These are phyloP conservation scores for Colletotrichum cereale DNA, from an alignment of 2,329 filamentous ascomycete genomes.

Conservation along the genomic window DNA sequence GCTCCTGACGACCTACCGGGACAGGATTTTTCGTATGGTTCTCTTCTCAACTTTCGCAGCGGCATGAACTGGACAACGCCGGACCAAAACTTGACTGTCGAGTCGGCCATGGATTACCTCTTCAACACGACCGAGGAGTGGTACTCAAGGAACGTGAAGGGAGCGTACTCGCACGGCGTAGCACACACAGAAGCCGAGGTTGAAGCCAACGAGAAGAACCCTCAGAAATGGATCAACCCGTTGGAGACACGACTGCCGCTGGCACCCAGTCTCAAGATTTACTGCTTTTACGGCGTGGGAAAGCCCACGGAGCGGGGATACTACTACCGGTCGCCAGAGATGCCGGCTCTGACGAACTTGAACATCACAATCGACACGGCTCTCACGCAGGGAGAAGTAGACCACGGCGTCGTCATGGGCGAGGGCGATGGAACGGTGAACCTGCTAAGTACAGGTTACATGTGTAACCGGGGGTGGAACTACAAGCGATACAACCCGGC, in stretches of 20 bases:
- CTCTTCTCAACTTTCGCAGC: constrained; percentile 84
- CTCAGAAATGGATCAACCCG: constrained; percentile 93
- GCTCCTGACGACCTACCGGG: constrained; percentile 87
- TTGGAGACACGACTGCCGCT: constrained; percentile 88
- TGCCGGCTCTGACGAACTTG: constrained; percentile 72
- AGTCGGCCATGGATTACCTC: constrained; percentile 82
- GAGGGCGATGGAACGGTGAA: constrained; percentile 98
- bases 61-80: constrained; percentile 73
- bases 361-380: constrained; percentile 81
- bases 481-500: constrained; percentile 95
- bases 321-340: constrained; percentile 82
- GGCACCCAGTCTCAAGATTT: constrained; percentile 92
- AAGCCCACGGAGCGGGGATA: constrained; percentile 95
- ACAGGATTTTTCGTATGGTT: constrained; percentile 81
- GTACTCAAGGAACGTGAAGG: constrained; percentile 81
- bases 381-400: constrained; percentile 70
- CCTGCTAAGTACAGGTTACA: constrained; percentile 91
- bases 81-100: constrained; percentile 83
- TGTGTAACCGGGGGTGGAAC: constrained; percentile 96
- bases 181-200: constrained; percentile 85
- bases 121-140: constrained; percentile 84
- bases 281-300: constrained; percentile 96
- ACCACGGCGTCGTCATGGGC: constrained; percentile 94
- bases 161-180: constrained; percentile 88
- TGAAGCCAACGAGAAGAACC: constrained; percentile 82